These are phyloP conservation scores for Cadophora gregata DNA, from an alignment of 2,329 filamentous ascomycete genomes.

Conservation along the genomic window DNA sequence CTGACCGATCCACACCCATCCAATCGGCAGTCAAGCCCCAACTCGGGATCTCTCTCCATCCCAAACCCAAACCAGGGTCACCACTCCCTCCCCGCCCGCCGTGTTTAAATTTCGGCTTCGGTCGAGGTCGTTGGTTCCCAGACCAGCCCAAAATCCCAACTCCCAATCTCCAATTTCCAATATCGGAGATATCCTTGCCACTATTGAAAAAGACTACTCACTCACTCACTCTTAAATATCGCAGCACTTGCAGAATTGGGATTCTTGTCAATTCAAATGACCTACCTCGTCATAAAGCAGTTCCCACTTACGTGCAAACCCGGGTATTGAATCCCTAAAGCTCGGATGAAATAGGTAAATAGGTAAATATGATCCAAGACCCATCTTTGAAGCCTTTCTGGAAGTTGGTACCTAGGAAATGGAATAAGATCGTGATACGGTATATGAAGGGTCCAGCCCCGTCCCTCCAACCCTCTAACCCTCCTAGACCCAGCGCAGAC, in stretches of 20 bases:
- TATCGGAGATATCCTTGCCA: constrained; percentile 7
- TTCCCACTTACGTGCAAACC: neutral
- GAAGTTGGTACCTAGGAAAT: neutral
- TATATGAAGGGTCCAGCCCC: neutral
- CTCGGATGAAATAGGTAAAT: neutral
- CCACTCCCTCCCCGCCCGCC: too few species aligned
- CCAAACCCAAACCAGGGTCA: too few species aligned
- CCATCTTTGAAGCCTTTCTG: neutral
- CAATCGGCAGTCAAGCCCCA: too few species aligned
- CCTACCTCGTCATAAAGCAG: neutral
- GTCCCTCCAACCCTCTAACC: neutral
- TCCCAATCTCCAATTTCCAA: neutral
- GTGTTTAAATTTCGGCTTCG: constrained; percentile 3
- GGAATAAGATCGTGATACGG: neutral
- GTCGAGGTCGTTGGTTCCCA: neutral
- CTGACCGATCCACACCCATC: too few species aligned
- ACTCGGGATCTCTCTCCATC: too few species aligned
- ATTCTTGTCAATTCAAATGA: neutral
- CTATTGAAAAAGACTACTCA: constrained; percentile 2
- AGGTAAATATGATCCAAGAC: neutral
- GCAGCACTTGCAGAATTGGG: neutral
- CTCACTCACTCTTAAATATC: neutral
- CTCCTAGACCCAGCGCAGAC: too few species aligned
- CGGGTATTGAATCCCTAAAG: neutral
- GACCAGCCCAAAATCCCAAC: neutral